Evolutionary conservation across 2,329 filamentous ascomycete species (phyloP).

Genomic region (Pseudocercospora vitis): DNA sequence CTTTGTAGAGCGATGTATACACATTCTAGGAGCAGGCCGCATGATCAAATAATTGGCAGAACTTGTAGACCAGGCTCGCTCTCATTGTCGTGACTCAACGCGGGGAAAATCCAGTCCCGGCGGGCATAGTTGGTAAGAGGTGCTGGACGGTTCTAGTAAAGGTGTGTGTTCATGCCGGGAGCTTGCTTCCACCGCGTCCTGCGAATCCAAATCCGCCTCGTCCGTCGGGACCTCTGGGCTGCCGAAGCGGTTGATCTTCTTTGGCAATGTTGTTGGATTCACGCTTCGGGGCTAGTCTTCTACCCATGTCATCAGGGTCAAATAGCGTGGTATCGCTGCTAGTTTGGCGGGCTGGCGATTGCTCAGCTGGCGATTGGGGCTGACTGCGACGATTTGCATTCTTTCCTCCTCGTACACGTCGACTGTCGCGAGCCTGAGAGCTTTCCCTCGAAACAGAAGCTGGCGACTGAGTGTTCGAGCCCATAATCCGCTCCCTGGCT

Average conservation of each 20-base stretch:
- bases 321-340: slow-evolving; percentile 63
- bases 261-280: slow-evolving; percentile 48
- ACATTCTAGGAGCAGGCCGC: too few species aligned
- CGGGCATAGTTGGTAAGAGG: background rate
- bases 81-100: too few species aligned
- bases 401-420: slow-evolving; percentile 25
- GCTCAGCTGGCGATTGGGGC: slow-evolving; percentile 39
- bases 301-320: slow-evolving; percentile 68
- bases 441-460: slow-evolving; percentile 35
- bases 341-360: slow-evolving; percentile 36
- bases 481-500: slow-evolving; percentile 82
- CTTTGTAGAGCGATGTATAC: too few species aligned
- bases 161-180: slow-evolving; percentile 7
- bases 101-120: too few species aligned
- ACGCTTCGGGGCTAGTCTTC: slow-evolving; percentile 52
- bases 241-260: slow-evolving; percentile 67
- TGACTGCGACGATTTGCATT: slow-evolving; percentile 38
- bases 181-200: slow-evolving; percentile 60
- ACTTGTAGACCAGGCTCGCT: too few species aligned
- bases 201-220: slow-evolving; percentile 77
- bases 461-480: slow-evolving; percentile 49
- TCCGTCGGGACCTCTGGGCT: slow-evolving; percentile 77
- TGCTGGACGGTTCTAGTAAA: background rate
- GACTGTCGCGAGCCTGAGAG: slow-evolving; percentile 33
- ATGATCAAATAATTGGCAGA: too few species aligned